Evolutionary conservation across 1,284 basidiomycete species (phyloP).

Genomic region (Cryptococcus hybrid): DNA sequence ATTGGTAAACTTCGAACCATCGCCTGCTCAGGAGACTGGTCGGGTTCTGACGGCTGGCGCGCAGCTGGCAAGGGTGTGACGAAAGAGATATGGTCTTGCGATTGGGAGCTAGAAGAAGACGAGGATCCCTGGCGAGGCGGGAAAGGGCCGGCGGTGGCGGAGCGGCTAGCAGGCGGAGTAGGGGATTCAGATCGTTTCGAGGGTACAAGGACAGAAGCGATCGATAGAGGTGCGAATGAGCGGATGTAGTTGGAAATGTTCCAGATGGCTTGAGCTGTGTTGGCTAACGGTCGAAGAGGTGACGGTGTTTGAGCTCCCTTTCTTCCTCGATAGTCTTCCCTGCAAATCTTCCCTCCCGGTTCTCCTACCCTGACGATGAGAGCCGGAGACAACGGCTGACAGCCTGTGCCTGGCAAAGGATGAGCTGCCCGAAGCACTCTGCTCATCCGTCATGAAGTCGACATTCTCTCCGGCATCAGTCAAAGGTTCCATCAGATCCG

Average conservation of each 20-base stretch:
- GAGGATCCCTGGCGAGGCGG: background rate
- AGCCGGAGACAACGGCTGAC: background rate
- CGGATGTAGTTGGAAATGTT: slow-evolving; percentile 37
- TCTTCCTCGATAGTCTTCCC: no score
- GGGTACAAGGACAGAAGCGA: slow-evolving; percentile 21
- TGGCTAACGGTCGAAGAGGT: slow-evolving; percentile 29
- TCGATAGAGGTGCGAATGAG: slow-evolving; percentile 39
- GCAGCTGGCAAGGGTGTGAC: slow-evolving; percentile 21
- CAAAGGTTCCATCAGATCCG: slow-evolving; percentile 38
- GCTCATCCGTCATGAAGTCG: slow-evolving; percentile 35
- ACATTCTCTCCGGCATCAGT: slow-evolving; percentile 27
- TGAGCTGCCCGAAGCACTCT: slow-evolving; percentile 26
- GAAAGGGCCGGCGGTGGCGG: background rate
- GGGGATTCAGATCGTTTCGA: background rate
- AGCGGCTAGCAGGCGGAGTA: background rate
- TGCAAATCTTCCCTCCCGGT: background rate
- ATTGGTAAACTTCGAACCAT: slow-evolving; percentile 44
- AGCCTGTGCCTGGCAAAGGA: slow-evolving; percentile 14
- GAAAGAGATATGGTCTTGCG: background rate
- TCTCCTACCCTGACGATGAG: background rate
- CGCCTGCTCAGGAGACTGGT: slow-evolving; percentile 18
- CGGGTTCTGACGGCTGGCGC: slow-evolving; percentile 10
- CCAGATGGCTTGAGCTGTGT: slow-evolving; percentile 37
- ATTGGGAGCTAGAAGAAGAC: slow-evolving; percentile 1
- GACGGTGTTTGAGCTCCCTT: background rate